Evolutionary conservation across 2,329 filamentous ascomycete genomes (phyloP).

Genomic region (Metarhizium album): DNA sequence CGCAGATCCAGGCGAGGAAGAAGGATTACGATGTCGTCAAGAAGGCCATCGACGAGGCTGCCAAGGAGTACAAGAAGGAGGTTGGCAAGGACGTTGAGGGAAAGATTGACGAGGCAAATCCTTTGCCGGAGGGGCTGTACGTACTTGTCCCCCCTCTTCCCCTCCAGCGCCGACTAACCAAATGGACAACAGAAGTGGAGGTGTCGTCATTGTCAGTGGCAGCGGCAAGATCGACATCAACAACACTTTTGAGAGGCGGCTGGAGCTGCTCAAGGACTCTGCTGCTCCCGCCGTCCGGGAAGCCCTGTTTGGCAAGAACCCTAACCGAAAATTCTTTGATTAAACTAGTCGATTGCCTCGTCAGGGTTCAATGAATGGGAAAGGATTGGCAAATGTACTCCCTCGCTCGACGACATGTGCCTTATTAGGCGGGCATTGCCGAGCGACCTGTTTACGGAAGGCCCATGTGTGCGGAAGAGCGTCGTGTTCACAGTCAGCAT

Average conservation of each 20-base stretch:
- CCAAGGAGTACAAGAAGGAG: constrained; percentile 75
- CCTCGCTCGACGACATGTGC: constrained; percentile 3
- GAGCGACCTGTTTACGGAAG: neutral
- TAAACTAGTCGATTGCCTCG: constrained; percentile 38
- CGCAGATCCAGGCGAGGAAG: constrained; percentile 67
- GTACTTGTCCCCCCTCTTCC: constrained; percentile 25
- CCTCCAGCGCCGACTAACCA: neutral
- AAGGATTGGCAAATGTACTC: neutral
- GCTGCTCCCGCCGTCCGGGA: constrained; percentile 76
- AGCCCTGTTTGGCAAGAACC: constrained; percentile 86
- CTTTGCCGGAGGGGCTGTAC: constrained; percentile 74
- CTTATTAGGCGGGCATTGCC: constrained; percentile 7
- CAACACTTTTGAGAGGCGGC: constrained; percentile 91
- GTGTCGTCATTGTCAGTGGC: constrained; percentile 68
- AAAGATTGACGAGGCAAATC: constrained; percentile 66
- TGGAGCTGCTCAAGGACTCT: constrained; percentile 74
- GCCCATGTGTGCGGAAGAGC: neutral
- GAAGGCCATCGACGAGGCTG: constrained; percentile 67
- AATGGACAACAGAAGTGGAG: constrained; percentile 56
- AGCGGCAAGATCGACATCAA: constrained; percentile 94
- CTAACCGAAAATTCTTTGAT: constrained; percentile 91
- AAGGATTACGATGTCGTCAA: constrained; percentile 65
- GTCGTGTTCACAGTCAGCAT: constrained; percentile 3
- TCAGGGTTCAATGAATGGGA: neutral
- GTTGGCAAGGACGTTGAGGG: constrained; percentile 58